Evolutionary conservation across 2,329 filamentous ascomycete species (phyloP).

Genomic region (Thelonectria rubi): DNA sequence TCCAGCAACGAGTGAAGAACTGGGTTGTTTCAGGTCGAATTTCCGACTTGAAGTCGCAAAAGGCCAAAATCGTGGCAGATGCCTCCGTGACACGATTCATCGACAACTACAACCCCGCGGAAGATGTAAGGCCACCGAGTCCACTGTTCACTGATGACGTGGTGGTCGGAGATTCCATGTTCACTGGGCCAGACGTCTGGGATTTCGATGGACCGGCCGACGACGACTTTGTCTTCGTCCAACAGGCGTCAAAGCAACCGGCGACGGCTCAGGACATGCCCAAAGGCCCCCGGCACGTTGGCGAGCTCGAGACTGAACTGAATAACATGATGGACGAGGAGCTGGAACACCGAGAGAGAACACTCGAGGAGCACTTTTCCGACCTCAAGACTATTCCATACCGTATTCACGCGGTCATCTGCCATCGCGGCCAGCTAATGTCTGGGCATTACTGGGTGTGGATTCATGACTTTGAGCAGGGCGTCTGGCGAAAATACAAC

Average conservation of each 20-base stretch:
- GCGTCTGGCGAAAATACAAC: constrained; percentile 93
- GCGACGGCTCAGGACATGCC: not conserved
- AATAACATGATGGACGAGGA: constrained; percentile 59
- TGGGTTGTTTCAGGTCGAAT: constrained; percentile 80
- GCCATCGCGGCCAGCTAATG: constrained; percentile 78
- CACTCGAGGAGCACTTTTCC: constrained; percentile 46
- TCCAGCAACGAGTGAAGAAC: constrained; percentile 70
- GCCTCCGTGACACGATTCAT: constrained; percentile 42
- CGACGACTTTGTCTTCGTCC: constrained; percentile 48
- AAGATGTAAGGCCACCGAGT: constrained; percentile 3
- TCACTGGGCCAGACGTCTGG: constrained; percentile 44
- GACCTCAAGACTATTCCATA: constrained; percentile 75
- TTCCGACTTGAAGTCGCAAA: constrained; percentile 58
- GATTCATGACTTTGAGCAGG: constrained; percentile 86
- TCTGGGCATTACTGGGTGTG: constrained; percentile 97
- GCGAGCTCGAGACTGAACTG: constrained; percentile 41
- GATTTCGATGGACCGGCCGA: constrained; percentile 52
- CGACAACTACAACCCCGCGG: constrained; percentile 34
- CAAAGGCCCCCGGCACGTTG: constrained; percentile 27
- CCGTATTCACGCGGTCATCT: constrained; percentile 89
- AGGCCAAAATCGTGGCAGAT: constrained; percentile 41
- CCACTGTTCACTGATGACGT: constrained; percentile 1
- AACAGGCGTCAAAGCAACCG: constrained; percentile 22
- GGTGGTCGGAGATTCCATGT: constrained; percentile 8
- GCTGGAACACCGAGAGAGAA: constrained; percentile 42